These are phyloP conservation scores for Ambispora gerdemannii DNA, from an alignment of 192 early-diverging fungal genomes.

Conservation along the genomic window DNA sequence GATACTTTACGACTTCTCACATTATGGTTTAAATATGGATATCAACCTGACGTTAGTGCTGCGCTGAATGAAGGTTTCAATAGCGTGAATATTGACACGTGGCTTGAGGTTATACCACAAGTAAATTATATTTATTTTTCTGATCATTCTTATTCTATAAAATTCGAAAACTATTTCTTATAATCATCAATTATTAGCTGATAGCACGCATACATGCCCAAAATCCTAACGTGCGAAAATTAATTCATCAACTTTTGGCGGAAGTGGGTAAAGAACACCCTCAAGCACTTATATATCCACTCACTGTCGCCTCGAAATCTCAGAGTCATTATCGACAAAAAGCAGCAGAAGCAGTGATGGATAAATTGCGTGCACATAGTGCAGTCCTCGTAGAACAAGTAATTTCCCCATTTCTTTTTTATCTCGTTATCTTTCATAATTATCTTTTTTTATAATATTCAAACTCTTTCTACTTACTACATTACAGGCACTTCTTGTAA, in stretches of 20 bases:
- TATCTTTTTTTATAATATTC: not conserved
- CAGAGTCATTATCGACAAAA: slow-evolving; percentile 69
- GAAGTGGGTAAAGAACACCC: slow-evolving; percentile 94
- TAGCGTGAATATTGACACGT: slow-evolving; percentile 83
- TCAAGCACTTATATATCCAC: slow-evolving; percentile 94
- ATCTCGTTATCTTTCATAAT: not conserved
- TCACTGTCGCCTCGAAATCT: slow-evolving; percentile 94
- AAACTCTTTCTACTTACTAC: slow-evolving; percentile 4
- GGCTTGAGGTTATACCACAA: slow-evolving; percentile 98
- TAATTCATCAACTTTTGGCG: slow-evolving; percentile 84
- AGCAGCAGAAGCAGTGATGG: slow-evolving; percentile 83
- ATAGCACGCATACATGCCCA: slow-evolving; percentile 90
- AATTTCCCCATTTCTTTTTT: slow-evolving; percentile 5
- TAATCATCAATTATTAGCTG: slow-evolving; percentile 37
- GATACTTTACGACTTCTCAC: slow-evolving; percentile 92
- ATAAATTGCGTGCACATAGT: slow-evolving; percentile 83
- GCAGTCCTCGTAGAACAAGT: slow-evolving; percentile 84
- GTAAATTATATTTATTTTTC: not conserved
- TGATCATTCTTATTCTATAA: too few relatives aligned
- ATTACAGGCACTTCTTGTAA: slow-evolving; percentile 79
- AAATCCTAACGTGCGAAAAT: slow-evolving; percentile 65
- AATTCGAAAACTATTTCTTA: not conserved
- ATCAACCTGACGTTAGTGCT: slow-evolving; percentile 77
- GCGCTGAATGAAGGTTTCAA: slow-evolving; percentile 81
- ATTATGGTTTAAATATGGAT: slow-evolving; percentile 94